These are phyloP conservation scores for Zygotorulaspora florentina DNA, from an alignment of 805 yeast genomes.

Conservation along the genomic window DNA sequence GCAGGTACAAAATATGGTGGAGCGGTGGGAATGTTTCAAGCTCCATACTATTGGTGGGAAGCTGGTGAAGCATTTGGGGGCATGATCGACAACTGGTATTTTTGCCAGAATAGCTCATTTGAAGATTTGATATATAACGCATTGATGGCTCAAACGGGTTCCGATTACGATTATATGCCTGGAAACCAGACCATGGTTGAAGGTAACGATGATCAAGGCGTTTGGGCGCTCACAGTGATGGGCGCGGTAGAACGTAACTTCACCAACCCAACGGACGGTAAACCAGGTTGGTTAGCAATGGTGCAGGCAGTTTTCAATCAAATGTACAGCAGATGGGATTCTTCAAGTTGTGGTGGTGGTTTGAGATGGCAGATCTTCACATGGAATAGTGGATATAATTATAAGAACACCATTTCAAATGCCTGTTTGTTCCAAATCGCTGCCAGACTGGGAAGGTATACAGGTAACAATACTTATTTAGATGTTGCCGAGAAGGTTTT, in stretches of 20 bases:
- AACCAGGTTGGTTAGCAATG: slow-evolving; percentile 50
- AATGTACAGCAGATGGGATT: slow-evolving; percentile 58
- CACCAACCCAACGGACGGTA: slow-evolving; percentile 42
- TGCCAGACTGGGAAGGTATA: slow-evolving; percentile 57
- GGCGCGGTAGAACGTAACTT: slow-evolving; percentile 59
- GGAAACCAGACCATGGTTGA: slow-evolving; percentile 60
- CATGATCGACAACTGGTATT: slow-evolving; percentile 66
- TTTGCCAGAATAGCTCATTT: slow-evolving; percentile 65
- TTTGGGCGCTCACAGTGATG: slow-evolving; percentile 63
- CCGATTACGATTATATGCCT: slow-evolving; percentile 53
- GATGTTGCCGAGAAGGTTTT: slow-evolving; percentile 52
- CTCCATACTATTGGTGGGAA: slow-evolving; percentile 86
- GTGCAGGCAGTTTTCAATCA: slow-evolving; percentile 57
- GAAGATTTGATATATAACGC: slow-evolving; percentile 56
- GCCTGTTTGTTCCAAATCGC: slow-evolving; percentile 61
- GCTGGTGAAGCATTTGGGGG: slow-evolving; percentile 75
- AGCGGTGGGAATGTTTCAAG: slow-evolving; percentile 62
- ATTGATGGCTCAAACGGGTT: slow-evolving; percentile 39
- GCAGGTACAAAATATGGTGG: slow-evolving; percentile 60
- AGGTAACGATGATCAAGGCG: slow-evolving; percentile 71
- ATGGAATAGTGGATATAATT: slow-evolving; percentile 57
- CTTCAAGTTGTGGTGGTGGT: slow-evolving; percentile 53
- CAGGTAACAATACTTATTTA: slow-evolving; percentile 48
- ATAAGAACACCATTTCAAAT: slow-evolving; percentile 62
- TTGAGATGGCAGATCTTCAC: slow-evolving; percentile 66